phyloP scores from a whole-genome alignment of 225 moss, liverwort and hornwort species.

The Pleurozium schreberi region DNA sequence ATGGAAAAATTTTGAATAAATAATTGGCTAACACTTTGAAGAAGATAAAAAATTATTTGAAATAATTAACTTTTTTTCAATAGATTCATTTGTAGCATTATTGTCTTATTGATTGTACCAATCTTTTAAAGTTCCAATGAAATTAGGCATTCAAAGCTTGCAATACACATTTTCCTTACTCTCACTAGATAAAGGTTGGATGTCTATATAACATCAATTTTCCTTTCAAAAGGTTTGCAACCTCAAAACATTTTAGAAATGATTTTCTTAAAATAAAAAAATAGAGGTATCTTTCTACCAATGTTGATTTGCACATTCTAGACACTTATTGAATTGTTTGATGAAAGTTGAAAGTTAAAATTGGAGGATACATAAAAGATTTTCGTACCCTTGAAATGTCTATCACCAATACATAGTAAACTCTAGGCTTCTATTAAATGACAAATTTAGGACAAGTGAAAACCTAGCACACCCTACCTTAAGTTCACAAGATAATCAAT shows the following conservation, averaged over 20 bases:
- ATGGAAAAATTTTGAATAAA: accelerated
- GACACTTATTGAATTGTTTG: too few relatives aligned
- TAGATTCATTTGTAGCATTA: background rate
- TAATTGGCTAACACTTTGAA: background rate
- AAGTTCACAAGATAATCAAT: background rate
- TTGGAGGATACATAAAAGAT: too few relatives aligned
- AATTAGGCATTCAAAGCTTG: background rate
- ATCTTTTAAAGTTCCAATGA: background rate
- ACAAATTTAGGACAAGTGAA: background rate
- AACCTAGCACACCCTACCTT: background rate
- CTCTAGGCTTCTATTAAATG: background rate
- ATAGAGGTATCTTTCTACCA: too few relatives aligned
- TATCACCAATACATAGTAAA: background rate
- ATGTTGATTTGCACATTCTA: background rate
- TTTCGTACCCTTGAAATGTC: background rate
- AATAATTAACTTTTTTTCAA: background rate
- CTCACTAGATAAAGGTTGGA: background rate
- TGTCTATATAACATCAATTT: background rate
- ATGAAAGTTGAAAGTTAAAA: too few relatives aligned
- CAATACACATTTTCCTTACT: background rate
- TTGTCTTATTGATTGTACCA: background rate
- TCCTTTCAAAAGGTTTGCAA: background rate
- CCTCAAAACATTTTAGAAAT: too few relatives aligned
- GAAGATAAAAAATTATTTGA: background rate
- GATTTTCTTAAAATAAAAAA: background rate